Evolutionary conservation across 257 asterid genomes (phyloP), one percentile per base, ranked within the genome.

Genomic region (Rauvolfia tetraphylla): DNA sequence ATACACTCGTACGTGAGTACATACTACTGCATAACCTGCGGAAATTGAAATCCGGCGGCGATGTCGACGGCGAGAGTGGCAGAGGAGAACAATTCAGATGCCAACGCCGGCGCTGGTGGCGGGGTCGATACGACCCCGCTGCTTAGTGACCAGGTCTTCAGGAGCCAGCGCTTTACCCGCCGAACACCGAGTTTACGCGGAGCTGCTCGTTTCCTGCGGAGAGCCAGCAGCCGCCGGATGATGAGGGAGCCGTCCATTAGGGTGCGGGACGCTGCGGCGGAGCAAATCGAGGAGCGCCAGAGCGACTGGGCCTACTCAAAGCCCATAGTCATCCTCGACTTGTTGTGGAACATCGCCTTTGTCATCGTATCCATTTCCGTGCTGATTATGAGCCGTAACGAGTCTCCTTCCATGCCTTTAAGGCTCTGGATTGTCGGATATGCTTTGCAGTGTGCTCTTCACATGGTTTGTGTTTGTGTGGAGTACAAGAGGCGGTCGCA

Each of bases 221-320:
- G 88, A 12, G 88, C 88, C 6, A 86, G 90, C 82, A 84, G 85
- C 73, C 87, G 86, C 58, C 72, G 85, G 46, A 34, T 84, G 85
- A 74, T 86, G 88, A 76, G 87, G 34, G 88, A 80, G 83, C 84
- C 88, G 18, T 86, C 90, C 10, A 76, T 81, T 72, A 80, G 88
- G 51, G 90, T 86, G 48, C 81, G 90, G 7, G 90, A 86, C 67
- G 80, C 88, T 44, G 90, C 90, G 13, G 90, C 88, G 14, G 88
- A 84, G 79, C 90, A 86, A 79, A 84, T 86, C 79, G 97, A 91
- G 84, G 97, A 91, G 73, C 80, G 96, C 7, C 98, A 93, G 66
- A 93, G 90, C 88, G 97, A 93, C 73, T 93, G 98, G 98, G 96
- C 97, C 1, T 89, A 93, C 83, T 93, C 98, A 6, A 93, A 89